Conservation (phyloP, 2,329 filamentous ascomycete genomes). For the Incumbomyces lentus region DNA sequence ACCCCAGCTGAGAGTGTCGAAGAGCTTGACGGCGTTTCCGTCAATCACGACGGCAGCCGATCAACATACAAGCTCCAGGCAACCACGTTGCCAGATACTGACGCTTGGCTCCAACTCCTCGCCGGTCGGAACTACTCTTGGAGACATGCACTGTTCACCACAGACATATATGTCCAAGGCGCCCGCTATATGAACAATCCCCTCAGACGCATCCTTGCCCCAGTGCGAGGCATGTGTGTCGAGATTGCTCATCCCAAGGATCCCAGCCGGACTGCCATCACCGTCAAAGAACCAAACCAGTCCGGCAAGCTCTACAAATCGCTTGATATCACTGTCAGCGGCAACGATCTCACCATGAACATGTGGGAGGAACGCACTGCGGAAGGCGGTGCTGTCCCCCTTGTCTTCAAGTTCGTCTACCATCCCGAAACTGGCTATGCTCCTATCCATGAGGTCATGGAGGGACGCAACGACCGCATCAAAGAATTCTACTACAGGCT, state of each 20-base stretch:
- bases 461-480: conserved; percentile 89
- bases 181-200: conserved; percentile 97
- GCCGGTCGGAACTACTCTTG: conserved; percentile 80
- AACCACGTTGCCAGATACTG: conserved; percentile 62
- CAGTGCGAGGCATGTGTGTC: conserved; percentile 74
- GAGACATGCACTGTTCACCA: conserved; percentile 88
- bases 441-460: conserved; percentile 96
- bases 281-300: conserved; percentile 75
- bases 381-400: conserved; percentile 66
- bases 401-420: conserved; percentile 84
- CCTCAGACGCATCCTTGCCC: conserved; percentile 80
- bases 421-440: conserved; percentile 92
- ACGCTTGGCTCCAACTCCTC: conserved; percentile 79
- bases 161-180: conserved; percentile 88
- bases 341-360: conserved; percentile 73
- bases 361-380: conserved; percentile 90
- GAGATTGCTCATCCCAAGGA: conserved; percentile 78
- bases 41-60: conserved; percentile 69
- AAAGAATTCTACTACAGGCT: conserved; percentile 99
- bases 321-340: conserved; percentile 68
- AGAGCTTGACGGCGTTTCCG: conserved; percentile 70
- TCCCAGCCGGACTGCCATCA: conserved; percentile 71
- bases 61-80: conserved; percentile 72
- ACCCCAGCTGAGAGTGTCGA: conserved; percentile 59
- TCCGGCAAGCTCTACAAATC: conserved; percentile 82